Evolutionary conservation across 106 monocot species (phyloP), one percentile per base, ranked within the genome.

Genomic region (Dendrobium catenatum): DNA sequence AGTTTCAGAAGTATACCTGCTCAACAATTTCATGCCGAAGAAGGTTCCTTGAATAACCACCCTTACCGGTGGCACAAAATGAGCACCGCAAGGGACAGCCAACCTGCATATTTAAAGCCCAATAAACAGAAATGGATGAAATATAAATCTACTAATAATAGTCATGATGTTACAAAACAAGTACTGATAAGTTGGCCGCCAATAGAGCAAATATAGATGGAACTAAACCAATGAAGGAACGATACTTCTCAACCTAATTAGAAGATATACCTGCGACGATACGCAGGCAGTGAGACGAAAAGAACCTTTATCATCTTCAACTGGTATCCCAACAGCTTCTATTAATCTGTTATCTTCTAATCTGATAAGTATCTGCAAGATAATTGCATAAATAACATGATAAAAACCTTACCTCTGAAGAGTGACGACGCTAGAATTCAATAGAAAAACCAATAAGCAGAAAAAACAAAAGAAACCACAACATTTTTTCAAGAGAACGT

Each of bases 21-120:
- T 94, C 97, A 73, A 98, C 87, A 83, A 98, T 98, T 83, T 98
- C 94, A 87, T 98, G 94, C 41, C 80, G 83, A 37, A 79, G 81
- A 9, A 98, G 94, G 82, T 98, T 98, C 83, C 97, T 92, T 55
- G 94, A 88, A 76, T 84, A 98, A 27, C 97, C 97, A 58, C 97
- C 97, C 81, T 94, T 98, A n/a, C 97, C 94, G 44, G 97, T 98
- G 29, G 94, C 94, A 83, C 94, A 94, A 84, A 98, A 98, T 58
- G 94, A 88, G 77, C 97, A 98, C 5, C 89, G 86, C 72, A 98
- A 85, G 42, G 97, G 94, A 77, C 94, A 98, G 22, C 97, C 97
- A 22, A 98, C 97, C 97, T 97, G 74, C 7, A 82, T 78, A 74
- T 55, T 55, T 33, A 9, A 40, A 48, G 6, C 1, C 42, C 26